These are phyloP conservation scores for Crotalaria pallida DNA, from an alignment of 306 rosid genomes.

Conservation along the genomic window DNA sequence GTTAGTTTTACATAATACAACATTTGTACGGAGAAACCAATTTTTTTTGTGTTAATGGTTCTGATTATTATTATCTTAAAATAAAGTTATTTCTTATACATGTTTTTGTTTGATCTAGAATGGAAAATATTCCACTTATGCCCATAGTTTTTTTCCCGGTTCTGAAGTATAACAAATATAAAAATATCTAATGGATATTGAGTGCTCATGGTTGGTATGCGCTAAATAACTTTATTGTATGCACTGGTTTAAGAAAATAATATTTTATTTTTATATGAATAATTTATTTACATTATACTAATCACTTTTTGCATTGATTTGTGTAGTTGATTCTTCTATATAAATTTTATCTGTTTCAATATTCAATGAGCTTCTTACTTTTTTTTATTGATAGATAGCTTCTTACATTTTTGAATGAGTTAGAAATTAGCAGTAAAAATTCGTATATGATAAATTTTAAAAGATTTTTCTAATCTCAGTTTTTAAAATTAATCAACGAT, in stretches of 20 bases:
- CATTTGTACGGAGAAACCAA: background rate
- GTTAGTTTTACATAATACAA: background rate
- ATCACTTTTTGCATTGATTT: background rate
- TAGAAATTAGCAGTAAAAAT: background rate
- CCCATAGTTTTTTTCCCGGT: background rate
- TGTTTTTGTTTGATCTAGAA: background rate
- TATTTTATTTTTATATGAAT: background rate
- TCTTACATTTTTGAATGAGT: background rate
- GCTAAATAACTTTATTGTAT: background rate
- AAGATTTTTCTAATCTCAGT: too few species aligned
- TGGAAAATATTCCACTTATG: constrained; percentile 8
- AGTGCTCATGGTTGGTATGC: background rate
- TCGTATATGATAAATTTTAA: background rate
- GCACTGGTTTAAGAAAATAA: background rate
- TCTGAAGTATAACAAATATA: background rate
- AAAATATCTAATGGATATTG: background rate
- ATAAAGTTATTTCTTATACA: background rate
- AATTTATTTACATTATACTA: background rate
- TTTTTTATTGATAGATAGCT: too few species aligned
- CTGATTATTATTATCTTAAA: background rate
- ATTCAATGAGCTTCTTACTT: background rate
- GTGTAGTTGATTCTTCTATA: background rate
- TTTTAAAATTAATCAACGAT: too few species aligned
- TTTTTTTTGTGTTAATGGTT: background rate
- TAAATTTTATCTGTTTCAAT: background rate